Evolutionary conservation across 169 alveolate species (phyloP).

Genomic region (Plasmodium blacklocki): DNA sequence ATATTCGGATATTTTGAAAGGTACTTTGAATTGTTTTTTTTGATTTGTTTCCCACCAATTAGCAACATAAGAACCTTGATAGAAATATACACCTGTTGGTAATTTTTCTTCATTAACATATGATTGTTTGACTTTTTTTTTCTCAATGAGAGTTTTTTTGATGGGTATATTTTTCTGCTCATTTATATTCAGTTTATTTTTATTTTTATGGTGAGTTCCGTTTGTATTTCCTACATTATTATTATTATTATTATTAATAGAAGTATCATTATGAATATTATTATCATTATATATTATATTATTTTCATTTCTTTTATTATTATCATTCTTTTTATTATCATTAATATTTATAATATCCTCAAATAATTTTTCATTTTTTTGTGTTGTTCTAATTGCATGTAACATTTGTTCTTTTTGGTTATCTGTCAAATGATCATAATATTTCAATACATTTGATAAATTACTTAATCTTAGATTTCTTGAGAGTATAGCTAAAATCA

Average conservation of each 20-base stretch:
- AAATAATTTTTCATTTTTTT: slow-evolving; percentile 65
- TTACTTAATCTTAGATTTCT: slow-evolving; percentile 60
- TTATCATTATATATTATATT: neutral
- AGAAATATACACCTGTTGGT: slow-evolving; percentile 75
- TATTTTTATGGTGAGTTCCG: neutral
- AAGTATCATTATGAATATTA: neutral
- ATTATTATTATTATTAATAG: neutral
- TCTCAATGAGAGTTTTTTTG: slow-evolving; percentile 27
- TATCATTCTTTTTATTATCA: slow-evolving; percentile 16
- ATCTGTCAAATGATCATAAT: slow-evolving; percentile 37
- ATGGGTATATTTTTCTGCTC: slow-evolving; percentile 12
- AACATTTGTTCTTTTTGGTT: slow-evolving; percentile 58
- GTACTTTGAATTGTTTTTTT: slow-evolving; percentile 71
- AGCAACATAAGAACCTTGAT: slow-evolving; percentile 76
- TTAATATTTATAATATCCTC: slow-evolving; percentile 22
- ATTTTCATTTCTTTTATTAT: slow-evolving; percentile 1
- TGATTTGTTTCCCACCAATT: slow-evolving; percentile 77
- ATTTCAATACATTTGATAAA: slow-evolving; percentile 18
- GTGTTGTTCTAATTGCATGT: slow-evolving; percentile 63
- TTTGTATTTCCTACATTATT: neutral
- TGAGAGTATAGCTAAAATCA: slow-evolving; percentile 70
- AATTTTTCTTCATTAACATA: slow-evolving; percentile 42
- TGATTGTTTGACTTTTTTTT: slow-evolving; percentile 34
- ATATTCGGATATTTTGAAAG: slow-evolving; percentile 74
- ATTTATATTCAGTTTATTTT: neutral